Conservation (phyloP, 1,139 yeast genomes). For the Maudiozyma humilis region DNA sequence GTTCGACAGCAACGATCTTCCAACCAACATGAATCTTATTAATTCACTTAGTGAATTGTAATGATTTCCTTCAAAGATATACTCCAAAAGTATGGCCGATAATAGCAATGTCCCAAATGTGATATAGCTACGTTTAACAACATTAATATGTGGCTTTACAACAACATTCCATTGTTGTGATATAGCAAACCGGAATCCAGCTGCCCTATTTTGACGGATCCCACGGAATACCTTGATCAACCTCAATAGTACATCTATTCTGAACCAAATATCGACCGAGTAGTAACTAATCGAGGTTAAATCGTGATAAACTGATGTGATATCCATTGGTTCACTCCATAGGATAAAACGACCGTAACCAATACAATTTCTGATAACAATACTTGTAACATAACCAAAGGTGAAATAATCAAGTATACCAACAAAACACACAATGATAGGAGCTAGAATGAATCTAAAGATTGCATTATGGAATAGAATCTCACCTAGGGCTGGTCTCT, state of each 20-base stretch:
- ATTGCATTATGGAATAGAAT: slow-evolving; percentile 9
- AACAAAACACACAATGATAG: neutral
- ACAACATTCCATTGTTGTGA: slow-evolving; percentile 4
- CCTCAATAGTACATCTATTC: neutral
- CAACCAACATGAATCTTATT: slow-evolving; percentile 12
- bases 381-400: neutral
- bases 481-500: slow-evolving; percentile 6
- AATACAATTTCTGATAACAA: slow-evolving; percentile 1
- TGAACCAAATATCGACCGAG: neutral
- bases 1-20: slow-evolving; percentile 12
- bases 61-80: slow-evolving; percentile 2
- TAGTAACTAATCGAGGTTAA: neutral
- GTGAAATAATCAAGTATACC: neutral
- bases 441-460: slow-evolving; percentile 2
- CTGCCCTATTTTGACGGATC: slow-evolving; percentile 1
- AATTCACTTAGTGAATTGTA: slow-evolving; percentile 11
- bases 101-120: neutral
- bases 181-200: neutral
- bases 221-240: neutral
- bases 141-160: neutral
- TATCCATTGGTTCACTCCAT: neutral
- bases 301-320: neutral
- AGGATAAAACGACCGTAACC: neutral
- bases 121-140: slow-evolving; percentile 1
- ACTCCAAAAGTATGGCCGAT: neutral